Evolutionary conservation across 2,329 filamentous ascomycete species (phyloP).

Genomic region (Aspergillus hortae): DNA sequence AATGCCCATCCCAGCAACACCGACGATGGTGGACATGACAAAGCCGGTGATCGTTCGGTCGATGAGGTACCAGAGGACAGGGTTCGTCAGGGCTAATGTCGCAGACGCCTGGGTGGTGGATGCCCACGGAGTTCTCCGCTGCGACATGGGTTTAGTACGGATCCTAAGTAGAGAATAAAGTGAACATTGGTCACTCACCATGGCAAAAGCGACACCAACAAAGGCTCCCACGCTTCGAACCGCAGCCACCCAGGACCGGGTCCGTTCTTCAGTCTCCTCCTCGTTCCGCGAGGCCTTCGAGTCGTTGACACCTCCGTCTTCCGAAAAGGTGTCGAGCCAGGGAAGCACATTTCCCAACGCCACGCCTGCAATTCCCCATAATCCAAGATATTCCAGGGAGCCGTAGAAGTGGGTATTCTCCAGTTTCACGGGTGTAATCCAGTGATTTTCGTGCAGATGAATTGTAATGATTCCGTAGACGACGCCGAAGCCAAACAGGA

Average conservation of each 20-base stretch:
- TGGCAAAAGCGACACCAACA: slow-evolving; percentile 71
- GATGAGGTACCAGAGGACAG: slow-evolving; percentile 92
- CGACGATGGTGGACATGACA: slow-evolving; percentile 70
- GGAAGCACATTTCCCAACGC: slow-evolving; percentile 75
- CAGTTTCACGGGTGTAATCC: slow-evolving; percentile 60
- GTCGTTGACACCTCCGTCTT: slow-evolving; percentile 46
- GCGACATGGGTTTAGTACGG: background rate
- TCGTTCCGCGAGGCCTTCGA: slow-evolving; percentile 27
- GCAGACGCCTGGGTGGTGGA: slow-evolving; percentile 91
- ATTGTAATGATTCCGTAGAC: slow-evolving; percentile 79
- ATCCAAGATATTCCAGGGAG: slow-evolving; percentile 65
- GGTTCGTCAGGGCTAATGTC: slow-evolving; percentile 85
- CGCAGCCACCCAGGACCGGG: slow-evolving; percentile 64
- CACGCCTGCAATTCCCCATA: slow-evolving; percentile 81
- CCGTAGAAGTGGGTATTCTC: slow-evolving; percentile 51
- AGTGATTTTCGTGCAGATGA: slow-evolving; percentile 68
- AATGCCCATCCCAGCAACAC: slow-evolving; percentile 68
- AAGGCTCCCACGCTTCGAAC: slow-evolving; percentile 68
- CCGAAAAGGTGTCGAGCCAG: slow-evolving; percentile 76
- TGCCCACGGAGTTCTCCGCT: slow-evolving; percentile 89
- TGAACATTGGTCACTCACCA: slow-evolving; percentile 57
- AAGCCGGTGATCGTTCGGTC: slow-evolving; percentile 86
- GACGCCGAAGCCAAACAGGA: slow-evolving; percentile 76
- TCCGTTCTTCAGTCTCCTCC: slow-evolving; percentile 26
- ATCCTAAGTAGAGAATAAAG: slow-evolving; percentile 6